phyloP scores from a whole-genome alignment of 441 rosid species.

The Lepidium campestre region DNA sequence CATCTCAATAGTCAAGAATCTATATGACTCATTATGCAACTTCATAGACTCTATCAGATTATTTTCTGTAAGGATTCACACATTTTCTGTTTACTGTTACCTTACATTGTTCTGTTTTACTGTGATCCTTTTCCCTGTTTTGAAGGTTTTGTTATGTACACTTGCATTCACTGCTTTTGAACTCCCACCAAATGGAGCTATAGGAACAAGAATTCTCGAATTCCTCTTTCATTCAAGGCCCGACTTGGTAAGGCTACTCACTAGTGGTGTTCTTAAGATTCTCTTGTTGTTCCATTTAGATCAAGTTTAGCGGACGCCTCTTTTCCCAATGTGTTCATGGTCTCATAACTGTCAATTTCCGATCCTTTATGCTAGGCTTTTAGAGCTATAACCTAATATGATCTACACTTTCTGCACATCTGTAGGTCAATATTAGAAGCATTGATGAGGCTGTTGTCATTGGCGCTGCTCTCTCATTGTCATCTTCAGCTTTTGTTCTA shows the following conservation, averaged over 20 bases:
- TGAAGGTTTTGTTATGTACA: slow-evolving; percentile 84
- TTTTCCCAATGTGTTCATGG: background rate
- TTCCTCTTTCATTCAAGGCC: slow-evolving; percentile 90
- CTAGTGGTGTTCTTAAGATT: background rate
- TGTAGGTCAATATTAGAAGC: slow-evolving; percentile 92
- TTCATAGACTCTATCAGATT: background rate
- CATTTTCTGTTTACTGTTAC: background rate
- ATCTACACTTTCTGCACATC: slow-evolving; percentile 5
- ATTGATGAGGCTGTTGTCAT: slow-evolving; percentile 94
- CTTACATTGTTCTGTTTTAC: background rate
- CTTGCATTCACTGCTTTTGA: slow-evolving; percentile 97
- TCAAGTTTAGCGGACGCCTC: background rate
- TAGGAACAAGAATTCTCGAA: slow-evolving; percentile 82
- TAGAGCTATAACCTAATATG: background rate
- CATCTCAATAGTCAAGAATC: background rate
- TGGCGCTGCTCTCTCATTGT: slow-evolving; percentile 95
- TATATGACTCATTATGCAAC: background rate
- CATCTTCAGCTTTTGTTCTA: slow-evolving; percentile 95
- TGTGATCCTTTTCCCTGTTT: background rate
- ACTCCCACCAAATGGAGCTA: slow-evolving; percentile 96
- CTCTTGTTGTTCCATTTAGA: background rate
- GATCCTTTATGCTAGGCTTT: background rate
- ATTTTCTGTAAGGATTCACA: background rate
- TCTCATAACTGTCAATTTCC: background rate
- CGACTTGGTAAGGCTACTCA: slow-evolving; percentile 63